Conservation (phyloP, 768 basidiomycete genomes). For the Rhodotorula taiwanensis region DNA sequence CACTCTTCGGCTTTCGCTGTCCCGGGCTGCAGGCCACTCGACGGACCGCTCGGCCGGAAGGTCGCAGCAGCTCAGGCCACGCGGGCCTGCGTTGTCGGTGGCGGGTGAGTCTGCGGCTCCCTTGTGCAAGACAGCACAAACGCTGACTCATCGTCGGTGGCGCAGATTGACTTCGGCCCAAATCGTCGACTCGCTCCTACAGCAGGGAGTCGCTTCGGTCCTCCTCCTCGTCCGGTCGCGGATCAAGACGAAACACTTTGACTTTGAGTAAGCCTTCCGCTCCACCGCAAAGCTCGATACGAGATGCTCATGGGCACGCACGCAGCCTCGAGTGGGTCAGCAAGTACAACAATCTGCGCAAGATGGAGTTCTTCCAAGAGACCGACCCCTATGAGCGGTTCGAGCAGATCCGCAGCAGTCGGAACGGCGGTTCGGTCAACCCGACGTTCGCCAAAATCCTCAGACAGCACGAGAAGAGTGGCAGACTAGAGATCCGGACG, state of each 20-base stretch:
- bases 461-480: slow-evolving; percentile 21
- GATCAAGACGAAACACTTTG: slow-evolving; percentile 34
- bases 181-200: slow-evolving; percentile 38
- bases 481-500: slow-evolving; percentile 12
- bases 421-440: slow-evolving; percentile 38
- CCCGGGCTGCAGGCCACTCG: slow-evolving; percentile 30
- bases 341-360: slow-evolving; percentile 34
- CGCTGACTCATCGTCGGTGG: background rate
- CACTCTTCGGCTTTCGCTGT: slow-evolving; percentile 35
- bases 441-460: slow-evolving; percentile 28
- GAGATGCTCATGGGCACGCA: too few relatives aligned
- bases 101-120: slow-evolving; percentile 27
- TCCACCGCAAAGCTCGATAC: too few relatives aligned
- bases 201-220: slow-evolving; percentile 31
- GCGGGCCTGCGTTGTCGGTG: slow-evolving; percentile 37
- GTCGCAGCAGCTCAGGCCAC: slow-evolving; percentile 40
- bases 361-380: slow-evolving; percentile 36
- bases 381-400: slow-evolving; percentile 16
- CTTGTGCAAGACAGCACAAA: background rate
- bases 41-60: slow-evolving; percentile 41
- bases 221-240: slow-evolving; percentile 30
- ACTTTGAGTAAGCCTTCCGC: slow-evolving; percentile 25
- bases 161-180: slow-evolving; percentile 39
- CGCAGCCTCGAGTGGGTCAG: slow-evolving; percentile 3
- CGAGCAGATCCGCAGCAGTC: slow-evolving; percentile 17